These are phyloP conservation scores for Blumeria hordei DNA, from an alignment of 2,329 filamentous ascomycete species.

Conservation along the genomic window DNA sequence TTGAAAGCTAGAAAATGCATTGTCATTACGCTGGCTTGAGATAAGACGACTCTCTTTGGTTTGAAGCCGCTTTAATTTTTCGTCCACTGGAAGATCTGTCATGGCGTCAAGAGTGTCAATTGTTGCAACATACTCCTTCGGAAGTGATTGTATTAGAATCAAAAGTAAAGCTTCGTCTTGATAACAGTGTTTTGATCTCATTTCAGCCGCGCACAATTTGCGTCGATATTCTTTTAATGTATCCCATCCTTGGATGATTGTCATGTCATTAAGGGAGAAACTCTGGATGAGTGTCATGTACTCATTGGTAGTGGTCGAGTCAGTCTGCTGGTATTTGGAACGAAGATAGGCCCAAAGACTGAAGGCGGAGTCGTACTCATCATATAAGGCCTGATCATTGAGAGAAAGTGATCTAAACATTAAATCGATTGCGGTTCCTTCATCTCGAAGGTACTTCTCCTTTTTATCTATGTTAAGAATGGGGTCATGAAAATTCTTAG, in stretches of 20 bases:
- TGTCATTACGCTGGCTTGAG: not conserved
- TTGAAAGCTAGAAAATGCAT: no score
- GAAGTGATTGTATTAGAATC: no score
- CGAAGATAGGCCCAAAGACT: not conserved
- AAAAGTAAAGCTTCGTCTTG: no score
- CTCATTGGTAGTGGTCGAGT: not conserved
- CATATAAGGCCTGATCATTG: not conserved
- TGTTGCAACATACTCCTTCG: no score
- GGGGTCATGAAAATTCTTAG: no score
- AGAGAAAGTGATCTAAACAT: not conserved
- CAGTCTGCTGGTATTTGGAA: not conserved
- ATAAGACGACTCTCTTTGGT: not conserved
- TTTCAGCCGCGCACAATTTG: not conserved
- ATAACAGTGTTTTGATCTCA: no score
- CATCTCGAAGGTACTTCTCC: not conserved
- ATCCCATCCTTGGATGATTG: not conserved
- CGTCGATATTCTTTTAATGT: not conserved
- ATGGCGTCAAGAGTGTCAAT: no score
- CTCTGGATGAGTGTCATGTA: not conserved
- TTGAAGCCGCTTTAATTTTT: constrained; percentile 1
- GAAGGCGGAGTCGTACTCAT: not conserved
- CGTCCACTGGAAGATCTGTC: not conserved
- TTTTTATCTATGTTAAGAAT: no score
- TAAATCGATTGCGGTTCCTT: not conserved
- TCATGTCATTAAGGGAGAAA: not conserved